A percentile compares a stretch with the other conserved stretches of the same genome.
Conservation (phyloP, 2,329 filamentous ascomycete genomes). For the Mariannaea elegans region DNA sequence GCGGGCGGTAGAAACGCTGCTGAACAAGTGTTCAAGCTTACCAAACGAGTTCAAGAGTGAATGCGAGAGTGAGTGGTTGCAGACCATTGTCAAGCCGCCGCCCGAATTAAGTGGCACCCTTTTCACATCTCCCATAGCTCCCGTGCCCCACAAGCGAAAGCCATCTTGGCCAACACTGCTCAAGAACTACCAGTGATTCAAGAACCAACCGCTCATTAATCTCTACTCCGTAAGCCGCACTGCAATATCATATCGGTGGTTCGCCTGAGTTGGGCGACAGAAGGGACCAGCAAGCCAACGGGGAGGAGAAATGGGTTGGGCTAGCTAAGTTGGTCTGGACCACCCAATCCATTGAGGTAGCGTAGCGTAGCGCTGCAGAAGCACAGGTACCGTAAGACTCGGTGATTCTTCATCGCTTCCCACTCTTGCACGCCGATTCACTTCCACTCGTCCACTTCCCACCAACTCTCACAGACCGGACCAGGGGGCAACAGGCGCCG, state of each 20-base stretch:
- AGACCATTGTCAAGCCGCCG: conserved; percentile 3
- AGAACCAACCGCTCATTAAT: conserved; percentile 12
- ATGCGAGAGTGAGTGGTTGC: conserved; percentile 3
- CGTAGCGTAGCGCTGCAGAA: conserved; percentile 20
- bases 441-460: conserved; percentile 17
- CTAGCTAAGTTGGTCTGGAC: not conserved
- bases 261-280: conserved; percentile 5
- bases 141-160: conserved; percentile 14
- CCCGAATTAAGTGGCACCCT: conserved; percentile 14
- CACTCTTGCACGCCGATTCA: not conserved
- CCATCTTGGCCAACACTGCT: conserved; percentile 1
- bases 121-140: conserved; percentile 16
- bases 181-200: not conserved
- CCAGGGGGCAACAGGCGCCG: conserved; percentile 37
- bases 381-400: conserved; percentile 21
- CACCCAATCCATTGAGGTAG: conserved; percentile 12
- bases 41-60: not conserved
- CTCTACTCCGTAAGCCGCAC: too few relatives aligned
- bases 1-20: conserved; percentile 4
- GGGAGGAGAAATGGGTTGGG: not conserved
- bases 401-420: conserved; percentile 11
- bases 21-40: conserved; percentile 4
- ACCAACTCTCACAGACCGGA: conserved; percentile 14
- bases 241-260: not conserved
- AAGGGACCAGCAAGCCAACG: not conserved